phyloP scores from a whole-genome alignment of 2,329 filamentous ascomycete genomes.

The Tolypocladium paradoxum region DNA sequence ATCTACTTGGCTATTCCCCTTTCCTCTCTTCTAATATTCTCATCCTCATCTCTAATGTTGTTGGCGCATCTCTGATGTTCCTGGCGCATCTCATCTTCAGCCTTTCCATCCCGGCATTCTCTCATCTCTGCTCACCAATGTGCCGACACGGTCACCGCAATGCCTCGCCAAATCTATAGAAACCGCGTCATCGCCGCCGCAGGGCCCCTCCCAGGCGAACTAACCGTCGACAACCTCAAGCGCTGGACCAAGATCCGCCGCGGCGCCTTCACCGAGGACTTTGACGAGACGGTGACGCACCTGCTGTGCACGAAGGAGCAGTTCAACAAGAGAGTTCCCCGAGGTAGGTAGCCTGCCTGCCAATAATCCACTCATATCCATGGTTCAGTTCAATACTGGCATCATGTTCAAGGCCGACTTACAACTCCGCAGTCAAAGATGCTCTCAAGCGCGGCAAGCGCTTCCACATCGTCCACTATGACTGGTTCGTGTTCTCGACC shows the following conservation, averaged over 20 bases:
- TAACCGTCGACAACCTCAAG: constrained; percentile 44
- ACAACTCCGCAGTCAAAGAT: constrained; percentile 21
- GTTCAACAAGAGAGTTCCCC: constrained; percentile 36
- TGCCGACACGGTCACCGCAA: constrained; percentile 3
- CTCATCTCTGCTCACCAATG: not conserved
- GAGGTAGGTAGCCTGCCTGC: constrained; percentile 15
- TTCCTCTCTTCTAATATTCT: not conserved
- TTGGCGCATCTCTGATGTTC: not conserved
- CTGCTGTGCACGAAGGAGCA: constrained; percentile 55
- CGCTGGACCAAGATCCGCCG: constrained; percentile 55
- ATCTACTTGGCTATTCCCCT: not conserved
- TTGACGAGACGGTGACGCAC: constrained; percentile 56
- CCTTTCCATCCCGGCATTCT: not conserved
- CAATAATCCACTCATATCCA: not conserved
- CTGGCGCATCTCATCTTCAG: not conserved
- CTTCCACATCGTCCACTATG: constrained; percentile 32
- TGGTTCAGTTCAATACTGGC: not conserved
- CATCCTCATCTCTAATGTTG: not conserved
- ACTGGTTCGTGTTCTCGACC: constrained; percentile 42
- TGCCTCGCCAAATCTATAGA: constrained; percentile 36
- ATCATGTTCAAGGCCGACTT: not conserved
- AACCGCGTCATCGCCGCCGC: constrained; percentile 43
- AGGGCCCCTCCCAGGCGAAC: constrained; percentile 42
- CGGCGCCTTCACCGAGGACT: constrained; percentile 41
- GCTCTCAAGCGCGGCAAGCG: constrained; percentile 23